Base-by-base conservation (phyloP, 768 basidiomycete species). In the Agrocybe praecox region DNA sequence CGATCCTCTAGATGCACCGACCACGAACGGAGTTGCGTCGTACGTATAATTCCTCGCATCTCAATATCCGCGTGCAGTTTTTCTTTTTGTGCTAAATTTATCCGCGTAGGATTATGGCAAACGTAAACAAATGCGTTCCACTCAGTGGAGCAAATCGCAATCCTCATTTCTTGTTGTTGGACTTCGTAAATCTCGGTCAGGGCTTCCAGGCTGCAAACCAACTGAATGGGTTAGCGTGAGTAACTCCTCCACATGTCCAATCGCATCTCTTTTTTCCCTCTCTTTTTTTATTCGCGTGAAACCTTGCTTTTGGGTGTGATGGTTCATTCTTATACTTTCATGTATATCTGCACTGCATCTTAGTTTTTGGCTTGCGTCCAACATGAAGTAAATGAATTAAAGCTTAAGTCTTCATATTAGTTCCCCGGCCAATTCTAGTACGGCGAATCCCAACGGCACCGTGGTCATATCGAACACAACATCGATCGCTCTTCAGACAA, bases 101-200 rank as follows among this genome's bases (percentile, higher is more conserved):
- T 4, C 40, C 55, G n/a, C 29, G 15, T 42, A 78, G 77, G 11
- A 78, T 80, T 44, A 50, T 75, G 2, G 69, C 69, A 17, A 66
- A 83, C 58, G 78, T 76, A 0, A 69, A 75, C 45, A 73, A 76
- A 0, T 84, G 83, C 50, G 66, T 72, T 1, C 76, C 72, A 0
- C 67, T 84, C 19, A 55, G 54, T 34, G 77, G 73, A 0, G 76
- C 71, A 8, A 76, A 75, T 15, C 74, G 76, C 23, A 74, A 76
- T 17, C 83, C 83, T 0, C 78, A 79, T 50, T 85, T 84, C 65
- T 68, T 85, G 26, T 71, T 85, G 19, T 71, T 84, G 19, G 84
- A 84, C 66, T 86, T 68, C 49, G 78, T 84, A 10, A 71, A 84
- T 61, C 51, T 79, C 22, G 84, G 83, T 2, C 56, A 79, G 14